phyloP scores from a whole-genome alignment of 1,284 basidiomycete species.

The Lentinula novae-zelandiae region DNA sequence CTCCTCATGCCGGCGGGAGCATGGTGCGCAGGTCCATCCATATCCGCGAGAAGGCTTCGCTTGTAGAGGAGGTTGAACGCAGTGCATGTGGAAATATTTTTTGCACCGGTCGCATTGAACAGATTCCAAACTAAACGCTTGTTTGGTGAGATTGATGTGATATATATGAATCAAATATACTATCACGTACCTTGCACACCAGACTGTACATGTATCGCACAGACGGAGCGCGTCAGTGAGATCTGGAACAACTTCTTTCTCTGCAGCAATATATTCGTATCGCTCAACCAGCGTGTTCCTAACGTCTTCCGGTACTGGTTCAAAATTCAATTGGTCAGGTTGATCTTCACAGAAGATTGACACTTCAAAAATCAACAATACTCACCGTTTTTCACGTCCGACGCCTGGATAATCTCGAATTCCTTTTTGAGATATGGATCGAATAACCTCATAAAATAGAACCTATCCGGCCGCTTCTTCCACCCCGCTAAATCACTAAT shows the following conservation, averaged over 20 bases:
- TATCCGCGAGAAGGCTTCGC: conserved; percentile 96
- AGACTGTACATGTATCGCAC: conserved; percentile 83
- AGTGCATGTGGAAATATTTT: conserved; percentile 92
- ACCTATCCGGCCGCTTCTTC: conserved; percentile 93
- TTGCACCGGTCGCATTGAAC: conserved; percentile 95
- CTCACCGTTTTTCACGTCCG: conserved; percentile 87
- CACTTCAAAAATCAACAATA: conserved; percentile 18
- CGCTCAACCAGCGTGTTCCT: conserved; percentile 72
- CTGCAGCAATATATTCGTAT: conserved; percentile 94
- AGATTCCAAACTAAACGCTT: conserved; percentile 67
- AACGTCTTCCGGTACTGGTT: conserved; percentile 75
- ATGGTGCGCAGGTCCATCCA: conserved; percentile 96
- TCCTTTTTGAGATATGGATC: conserved; percentile 98
- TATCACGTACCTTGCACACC: conserved; percentile 77
- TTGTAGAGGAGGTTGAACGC: conserved; percentile 90
- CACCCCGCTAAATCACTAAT: conserved; percentile 92
- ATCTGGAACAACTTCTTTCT: conserved; percentile 89
- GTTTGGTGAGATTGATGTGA: neutral
- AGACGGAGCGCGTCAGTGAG: conserved; percentile 84
- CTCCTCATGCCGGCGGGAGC: conserved; percentile 84
- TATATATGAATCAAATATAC: conserved; percentile 2
- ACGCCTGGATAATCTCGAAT: conserved; percentile 91
- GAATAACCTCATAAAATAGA: conserved; percentile 92
- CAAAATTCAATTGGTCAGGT: conserved; percentile 16
- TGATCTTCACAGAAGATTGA: neutral